phyloP scores from a whole-genome alignment of 768 basidiomycete species.

The Filobasidium wieringae region DNA sequence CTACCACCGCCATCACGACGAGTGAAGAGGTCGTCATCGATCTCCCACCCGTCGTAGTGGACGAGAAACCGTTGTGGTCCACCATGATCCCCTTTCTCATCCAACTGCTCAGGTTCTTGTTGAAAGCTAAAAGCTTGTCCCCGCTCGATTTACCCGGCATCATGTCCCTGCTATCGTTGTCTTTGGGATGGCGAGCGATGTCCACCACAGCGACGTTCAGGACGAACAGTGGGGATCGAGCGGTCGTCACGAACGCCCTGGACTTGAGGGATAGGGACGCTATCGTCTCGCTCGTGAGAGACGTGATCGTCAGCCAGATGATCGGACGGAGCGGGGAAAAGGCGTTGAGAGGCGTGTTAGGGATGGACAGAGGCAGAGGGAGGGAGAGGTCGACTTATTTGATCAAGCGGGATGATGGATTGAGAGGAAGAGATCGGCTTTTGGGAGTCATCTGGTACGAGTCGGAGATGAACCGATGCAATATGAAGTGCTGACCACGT shows the following conservation, averaged over 20 bases:
- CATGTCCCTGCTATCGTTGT: slow-evolving; percentile 6
- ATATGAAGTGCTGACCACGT: background rate
- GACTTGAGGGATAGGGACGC: background rate
- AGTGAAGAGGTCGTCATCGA: background rate
- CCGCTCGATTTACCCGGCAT: slow-evolving; percentile 2
- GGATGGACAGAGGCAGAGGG: background rate
- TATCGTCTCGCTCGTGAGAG: slow-evolving; percentile 4
- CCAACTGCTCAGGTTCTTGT: slow-evolving; percentile 3
- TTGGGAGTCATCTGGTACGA: background rate
- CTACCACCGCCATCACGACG: background rate
- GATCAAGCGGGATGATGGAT: background rate
- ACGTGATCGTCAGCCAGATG: slow-evolving; percentile 5
- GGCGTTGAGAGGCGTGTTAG: slow-evolving; percentile 2
- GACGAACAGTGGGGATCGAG: background rate
- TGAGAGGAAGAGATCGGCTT: background rate
- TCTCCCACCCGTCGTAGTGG: background rate
- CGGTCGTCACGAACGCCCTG: slow-evolving; percentile 1
- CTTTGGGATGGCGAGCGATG: slow-evolving; percentile 5
- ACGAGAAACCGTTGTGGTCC: slow-evolving; percentile 1
- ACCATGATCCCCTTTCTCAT: slow-evolving; percentile 1
- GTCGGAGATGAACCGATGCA: background rate
- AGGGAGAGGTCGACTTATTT: background rate
- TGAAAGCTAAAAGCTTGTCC: slow-evolving; percentile 6
- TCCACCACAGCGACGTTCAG: background rate
- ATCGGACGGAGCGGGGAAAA: slow-evolving; percentile 11